phyloP scores from a whole-genome alignment of 78 protist genomes.

The Polysphondylium violaceum region DNA sequence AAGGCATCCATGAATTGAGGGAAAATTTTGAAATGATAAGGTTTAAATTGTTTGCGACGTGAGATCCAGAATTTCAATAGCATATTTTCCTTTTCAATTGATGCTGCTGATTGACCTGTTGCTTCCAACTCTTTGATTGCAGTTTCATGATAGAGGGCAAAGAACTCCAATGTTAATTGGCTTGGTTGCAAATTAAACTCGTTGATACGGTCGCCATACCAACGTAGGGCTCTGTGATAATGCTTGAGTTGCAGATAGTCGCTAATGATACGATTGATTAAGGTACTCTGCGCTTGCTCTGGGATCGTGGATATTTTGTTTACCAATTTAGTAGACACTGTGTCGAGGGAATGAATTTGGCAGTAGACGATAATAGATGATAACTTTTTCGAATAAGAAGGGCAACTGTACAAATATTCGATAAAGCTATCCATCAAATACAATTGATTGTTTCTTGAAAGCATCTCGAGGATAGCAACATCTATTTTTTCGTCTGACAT shows the following conservation, averaged over 20 bases:
- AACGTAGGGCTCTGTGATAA: slow-evolving; percentile 13
- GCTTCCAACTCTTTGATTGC: neutral
- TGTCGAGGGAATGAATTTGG: neutral
- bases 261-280: slow-evolving; percentile 1
- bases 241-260: neutral
- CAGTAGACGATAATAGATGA: neutral
- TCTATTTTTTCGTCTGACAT: neutral
- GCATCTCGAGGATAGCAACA: neutral
- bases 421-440: neutral
- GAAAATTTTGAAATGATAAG: neutral
- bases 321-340: too few species aligned
- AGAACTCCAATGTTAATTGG: neutral
- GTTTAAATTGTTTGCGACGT: too few species aligned
- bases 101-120: neutral
- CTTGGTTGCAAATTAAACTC: neutral
- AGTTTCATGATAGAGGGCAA: neutral
- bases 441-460: neutral
- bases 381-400: neutral
- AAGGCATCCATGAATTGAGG: neutral
- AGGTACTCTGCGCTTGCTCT: neutral
- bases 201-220: neutral
- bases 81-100: neutral
- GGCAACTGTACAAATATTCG: neutral
- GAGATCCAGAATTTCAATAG: too few species aligned
- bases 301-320: too few species aligned